Evolutionary conservation across 164 flowering plant species (phyloP), one percentile per base, ranked within the genome.

Genomic region (Akebia trifoliata): DNA sequence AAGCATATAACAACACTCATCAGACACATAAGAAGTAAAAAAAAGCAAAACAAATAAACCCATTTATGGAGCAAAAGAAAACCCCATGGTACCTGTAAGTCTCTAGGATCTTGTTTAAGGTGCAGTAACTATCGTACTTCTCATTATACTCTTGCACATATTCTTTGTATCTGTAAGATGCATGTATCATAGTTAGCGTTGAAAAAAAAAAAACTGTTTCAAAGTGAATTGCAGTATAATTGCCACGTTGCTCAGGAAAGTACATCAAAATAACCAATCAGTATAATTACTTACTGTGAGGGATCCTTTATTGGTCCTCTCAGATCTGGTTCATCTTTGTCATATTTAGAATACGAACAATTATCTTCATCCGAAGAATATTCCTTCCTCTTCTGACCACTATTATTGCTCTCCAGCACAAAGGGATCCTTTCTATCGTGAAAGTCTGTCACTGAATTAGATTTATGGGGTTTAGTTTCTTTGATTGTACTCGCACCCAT

Each of bases 301-400:
- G 69, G 48, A 69, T 82, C 84, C 64, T 73, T 78, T 65, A 94
- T 86, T 61, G 91, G 81, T 37, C 86, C 97, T 68, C 76, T 94
- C 39, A 86, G 78, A 55, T 90, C 96, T 31, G 99, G 95, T 49
- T 74, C 77, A 56, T 85, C 83, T 77, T 88, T 94, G 43, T 86
- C 97, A 74, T 83, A 94, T 76, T 86, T 88, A 9, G 77, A 72
- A 65, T 79, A 94, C 17, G 84, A 67, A 63, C 62, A 76, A 60
- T 65, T 71, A 39, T 72, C 85, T 45, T 87, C 95, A 61, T 84
- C 91, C 8, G 90, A 80, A 65, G 83, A 85, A 47, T 83, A 78
- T 36, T 71, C 86, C 67, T 74, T 76, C 68, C 59, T 83, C 60
- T 77, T 78, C 47, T 32, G 68, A 42, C 67, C 73, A 47, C 66